These are phyloP conservation scores for Zygosaccharomyces pseudorouxii DNA, from an alignment of 805 yeast genomes.

Conservation along the genomic window DNA sequence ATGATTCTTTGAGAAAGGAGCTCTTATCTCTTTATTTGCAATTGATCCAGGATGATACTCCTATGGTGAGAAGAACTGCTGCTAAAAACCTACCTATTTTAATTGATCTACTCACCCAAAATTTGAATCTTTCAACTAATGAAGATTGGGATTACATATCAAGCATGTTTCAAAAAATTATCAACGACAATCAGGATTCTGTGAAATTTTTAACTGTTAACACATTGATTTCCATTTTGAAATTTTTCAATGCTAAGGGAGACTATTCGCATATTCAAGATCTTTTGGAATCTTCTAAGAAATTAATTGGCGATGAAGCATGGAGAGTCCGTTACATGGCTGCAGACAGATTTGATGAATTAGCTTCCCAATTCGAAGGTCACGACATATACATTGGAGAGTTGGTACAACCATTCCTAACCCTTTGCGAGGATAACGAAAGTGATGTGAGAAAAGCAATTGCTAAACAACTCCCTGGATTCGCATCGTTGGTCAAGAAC, in stretches of 20 bases:
- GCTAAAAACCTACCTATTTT: constrained; percentile 77
- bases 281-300: constrained; percentile 58
- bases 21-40: constrained; percentile 64
- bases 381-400: constrained; percentile 49
- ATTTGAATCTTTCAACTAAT: constrained; percentile 44
- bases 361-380: constrained; percentile 61
- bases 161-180: constrained; percentile 74
- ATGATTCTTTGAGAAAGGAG: constrained; percentile 50
- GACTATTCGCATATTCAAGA: constrained; percentile 59
- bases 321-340: constrained; percentile 99
- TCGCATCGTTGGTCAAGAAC: constrained; percentile 48
- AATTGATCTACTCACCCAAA: constrained; percentile 53
- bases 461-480: constrained; percentile 83
- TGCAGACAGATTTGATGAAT: constrained; percentile 81
- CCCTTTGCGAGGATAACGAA: constrained; percentile 84
- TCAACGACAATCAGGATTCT: constrained; percentile 87
- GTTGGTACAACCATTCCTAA: constrained; percentile 58
- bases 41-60: constrained; percentile 84
- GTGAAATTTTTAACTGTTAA: constrained; percentile 89
- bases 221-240: constrained; percentile 75
- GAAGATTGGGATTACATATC: constrained; percentile 73
- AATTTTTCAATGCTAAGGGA: constrained; percentile 54
- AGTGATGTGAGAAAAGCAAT: constrained; percentile 96
- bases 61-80: constrained; percentile 96
- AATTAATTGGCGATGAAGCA: constrained; percentile 78